Evolutionary conservation across 140 eudicot genomes (phyloP).

Genomic region (Cichorium intybus): DNA sequence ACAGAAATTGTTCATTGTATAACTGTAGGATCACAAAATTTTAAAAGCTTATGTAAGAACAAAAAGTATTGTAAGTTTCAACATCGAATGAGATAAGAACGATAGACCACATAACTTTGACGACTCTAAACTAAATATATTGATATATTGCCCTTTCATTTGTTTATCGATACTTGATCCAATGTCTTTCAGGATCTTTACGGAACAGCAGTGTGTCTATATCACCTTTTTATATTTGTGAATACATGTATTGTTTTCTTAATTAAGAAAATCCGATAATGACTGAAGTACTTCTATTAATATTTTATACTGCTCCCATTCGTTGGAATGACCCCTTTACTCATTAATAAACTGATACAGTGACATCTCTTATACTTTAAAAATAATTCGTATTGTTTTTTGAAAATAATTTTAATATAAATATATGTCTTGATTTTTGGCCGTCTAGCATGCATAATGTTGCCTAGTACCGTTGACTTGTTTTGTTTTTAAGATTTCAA

Average conservation of each 20-base stretch:
- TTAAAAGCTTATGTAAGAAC: too few relatives aligned
- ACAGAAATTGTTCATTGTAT: too few relatives aligned
- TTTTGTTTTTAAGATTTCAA: constrained; percentile 8
- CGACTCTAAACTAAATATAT: not conserved
- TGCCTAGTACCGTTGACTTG: constrained; percentile 20
- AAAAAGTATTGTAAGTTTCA: not conserved
- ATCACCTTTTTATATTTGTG: not conserved
- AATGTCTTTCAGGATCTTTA: not conserved
- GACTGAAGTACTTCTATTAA: constrained; percentile 18
- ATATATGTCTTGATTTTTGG: not conserved
- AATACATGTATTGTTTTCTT: too few relatives aligned
- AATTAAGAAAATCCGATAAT: constrained; percentile 13
- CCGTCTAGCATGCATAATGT: constrained; percentile 17
- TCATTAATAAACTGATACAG: not conserved
- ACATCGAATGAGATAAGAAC: not conserved
- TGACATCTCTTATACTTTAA: not conserved
- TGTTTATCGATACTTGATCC: too few relatives aligned
- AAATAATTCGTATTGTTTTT: not conserved
- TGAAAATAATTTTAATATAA: not conserved
- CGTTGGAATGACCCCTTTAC: not conserved
- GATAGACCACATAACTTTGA: not conserved
- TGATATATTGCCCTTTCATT: too few relatives aligned
- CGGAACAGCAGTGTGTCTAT: not conserved
- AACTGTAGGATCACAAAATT: too few relatives aligned
- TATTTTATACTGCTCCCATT: not conserved